Conservation (phyloP, 2,329 filamentous ascomycete species). For the Fusarium brachygibbosum region DNA sequence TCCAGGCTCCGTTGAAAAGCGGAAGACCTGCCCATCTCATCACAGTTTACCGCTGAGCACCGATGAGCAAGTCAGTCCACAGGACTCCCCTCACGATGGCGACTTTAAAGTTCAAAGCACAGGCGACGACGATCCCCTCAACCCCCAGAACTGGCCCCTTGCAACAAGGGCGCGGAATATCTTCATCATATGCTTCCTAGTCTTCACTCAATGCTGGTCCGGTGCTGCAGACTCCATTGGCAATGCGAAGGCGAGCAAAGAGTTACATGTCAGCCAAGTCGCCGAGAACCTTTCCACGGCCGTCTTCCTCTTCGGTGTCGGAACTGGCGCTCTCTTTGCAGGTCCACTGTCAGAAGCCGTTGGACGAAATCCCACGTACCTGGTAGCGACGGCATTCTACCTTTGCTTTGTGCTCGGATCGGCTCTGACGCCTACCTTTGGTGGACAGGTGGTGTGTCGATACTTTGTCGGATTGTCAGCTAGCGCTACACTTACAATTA, state of each 20-base stretch:
- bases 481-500: constrained; percentile 5
- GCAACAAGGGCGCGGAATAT: constrained; percentile 48
- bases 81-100: background rate
- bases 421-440: constrained; percentile 10
- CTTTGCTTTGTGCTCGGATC: background rate
- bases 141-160: constrained; percentile 58
- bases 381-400: background rate
- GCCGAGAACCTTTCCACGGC: constrained; percentile 63
- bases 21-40: background rate
- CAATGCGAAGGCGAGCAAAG: constrained; percentile 56
- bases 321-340: constrained; percentile 53
- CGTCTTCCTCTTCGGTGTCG: constrained; percentile 52
- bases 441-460: constrained; percentile 5
- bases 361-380: constrained; percentile 56
- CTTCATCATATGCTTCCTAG: constrained; percentile 55
- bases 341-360: constrained; percentile 56
- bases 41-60: background rate
- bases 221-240: constrained; percentile 64
- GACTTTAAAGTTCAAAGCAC: background rate
- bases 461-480: constrained; percentile 9
- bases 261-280: constrained; percentile 63
- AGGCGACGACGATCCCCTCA: constrained; percentile 52
- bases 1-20: background rate
- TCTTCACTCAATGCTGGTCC: constrained; percentile 60
- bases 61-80: background rate